phyloP scores from a whole-genome alignment of 2,329 filamentous ascomycete species.

The Fonsecaea pedrosoi region DNA sequence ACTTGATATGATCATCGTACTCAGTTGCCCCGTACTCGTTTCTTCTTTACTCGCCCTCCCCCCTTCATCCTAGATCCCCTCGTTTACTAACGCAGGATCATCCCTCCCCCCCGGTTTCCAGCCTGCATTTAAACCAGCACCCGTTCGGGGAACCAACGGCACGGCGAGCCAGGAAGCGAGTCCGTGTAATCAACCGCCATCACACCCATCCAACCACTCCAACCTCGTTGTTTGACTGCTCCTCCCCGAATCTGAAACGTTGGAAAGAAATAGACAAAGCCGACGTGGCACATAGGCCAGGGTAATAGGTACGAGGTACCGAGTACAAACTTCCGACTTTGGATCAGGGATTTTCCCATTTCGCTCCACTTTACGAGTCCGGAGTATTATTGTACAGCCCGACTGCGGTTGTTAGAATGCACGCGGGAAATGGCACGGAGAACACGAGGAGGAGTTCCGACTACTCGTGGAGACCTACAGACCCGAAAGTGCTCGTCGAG shows the following conservation, averaged over 20 bases:
- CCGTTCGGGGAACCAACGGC: neutral
- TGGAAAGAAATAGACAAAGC: neutral
- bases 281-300: neutral
- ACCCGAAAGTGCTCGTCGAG: neutral
- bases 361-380: neutral
- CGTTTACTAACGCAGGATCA: slow-evolving; percentile 5
- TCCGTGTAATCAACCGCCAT: neutral
- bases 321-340: neutral
- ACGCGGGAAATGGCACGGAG: neutral
- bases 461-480: too few relatives aligned
- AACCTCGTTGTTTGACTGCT: neutral
- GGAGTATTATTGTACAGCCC: neutral
- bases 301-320: neutral
- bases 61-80: neutral
- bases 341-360: neutral
- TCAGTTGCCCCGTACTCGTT: neutral
- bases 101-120: neutral
- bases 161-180: neutral
- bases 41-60: neutral
- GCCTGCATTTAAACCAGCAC: neutral
- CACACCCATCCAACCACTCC: slow-evolving; percentile 12
- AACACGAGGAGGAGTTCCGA: neutral
- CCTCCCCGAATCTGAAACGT: slow-evolving; percentile 13
- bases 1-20: too few relatives aligned
- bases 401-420: neutral